Evolutionary conservation across 2,329 filamentous ascomycete genomes (phyloP).

Genomic region (Moelleriella libera): DNA sequence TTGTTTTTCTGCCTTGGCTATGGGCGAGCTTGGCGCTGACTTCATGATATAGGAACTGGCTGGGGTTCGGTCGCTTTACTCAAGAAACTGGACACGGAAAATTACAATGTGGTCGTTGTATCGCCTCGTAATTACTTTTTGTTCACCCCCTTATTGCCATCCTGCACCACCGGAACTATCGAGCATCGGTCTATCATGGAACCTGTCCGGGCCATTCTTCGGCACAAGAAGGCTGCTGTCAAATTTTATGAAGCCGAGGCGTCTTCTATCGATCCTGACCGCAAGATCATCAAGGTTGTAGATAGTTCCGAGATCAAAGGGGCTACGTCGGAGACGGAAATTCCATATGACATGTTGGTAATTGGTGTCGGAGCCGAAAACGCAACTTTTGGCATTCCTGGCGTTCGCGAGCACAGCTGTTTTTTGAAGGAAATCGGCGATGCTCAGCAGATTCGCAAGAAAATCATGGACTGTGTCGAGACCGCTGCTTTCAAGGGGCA

Average conservation of each 20-base stretch:
- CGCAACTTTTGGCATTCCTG: slow-evolving; percentile 93
- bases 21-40: slow-evolving; percentile 1
- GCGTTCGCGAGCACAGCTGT: slow-evolving; percentile 87
- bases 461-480: slow-evolving; percentile 99
- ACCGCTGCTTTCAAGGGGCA: slow-evolving; percentile 98
- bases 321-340: slow-evolving; percentile 65
- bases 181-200: slow-evolving; percentile 99
- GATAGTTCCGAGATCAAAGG: slow-evolving; percentile 93
- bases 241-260: slow-evolving; percentile 98
- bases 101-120: slow-evolving; percentile 97
- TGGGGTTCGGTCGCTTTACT: slow-evolving; percentile 93
- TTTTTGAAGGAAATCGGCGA: slow-evolving; percentile 98
- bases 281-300: slow-evolving; percentile 75
- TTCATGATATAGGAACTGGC: slow-evolving; percentile 59
- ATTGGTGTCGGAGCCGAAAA: slow-evolving; percentile 96
- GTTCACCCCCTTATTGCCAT: slow-evolving; percentile 93
- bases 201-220: slow-evolving; percentile 87
- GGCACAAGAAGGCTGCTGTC: slow-evolving; percentile 84
- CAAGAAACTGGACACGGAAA: slow-evolving; percentile 96
- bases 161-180: slow-evolving; percentile 92
- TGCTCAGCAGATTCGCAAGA: slow-evolving; percentile 90
- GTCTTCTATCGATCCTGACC: slow-evolving; percentile 85
- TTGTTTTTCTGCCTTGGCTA: background rate
- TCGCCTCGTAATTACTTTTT: slow-evolving; percentile 99
- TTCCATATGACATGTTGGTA: slow-evolving; percentile 96